Evolutionary conservation across 164 flowering plant genomes (phyloP).

Genomic region (Protea cynaroides): DNA sequence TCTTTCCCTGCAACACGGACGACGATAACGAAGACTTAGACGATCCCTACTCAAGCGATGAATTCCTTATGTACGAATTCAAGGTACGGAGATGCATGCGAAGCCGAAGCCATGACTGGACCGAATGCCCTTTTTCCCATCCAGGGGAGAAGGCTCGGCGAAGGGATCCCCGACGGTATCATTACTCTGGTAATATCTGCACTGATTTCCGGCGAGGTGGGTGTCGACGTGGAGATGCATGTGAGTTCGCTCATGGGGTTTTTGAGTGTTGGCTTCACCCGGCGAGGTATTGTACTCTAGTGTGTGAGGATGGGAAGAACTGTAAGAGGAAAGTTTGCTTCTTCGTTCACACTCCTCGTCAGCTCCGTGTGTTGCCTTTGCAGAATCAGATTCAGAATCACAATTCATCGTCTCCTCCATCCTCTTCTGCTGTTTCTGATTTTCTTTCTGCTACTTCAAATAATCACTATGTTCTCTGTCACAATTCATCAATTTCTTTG

Average conservation of each 20-base stretch:
- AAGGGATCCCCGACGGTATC: constrained; percentile 63
- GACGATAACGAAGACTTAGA: constrained; percentile 7
- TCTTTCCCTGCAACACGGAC: constrained; percentile 32
- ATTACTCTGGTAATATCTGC: constrained; percentile 64
- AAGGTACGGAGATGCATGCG: constrained; percentile 77
- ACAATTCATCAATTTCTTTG: not conserved
- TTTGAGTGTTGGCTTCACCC: constrained; percentile 97
- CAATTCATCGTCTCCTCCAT: too few relatives aligned
- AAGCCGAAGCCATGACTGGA: constrained; percentile 93
- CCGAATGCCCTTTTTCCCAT: constrained; percentile 93
- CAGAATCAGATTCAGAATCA: too few relatives aligned
- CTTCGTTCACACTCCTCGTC: constrained; percentile 73
- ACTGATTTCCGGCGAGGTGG: constrained; percentile 60
- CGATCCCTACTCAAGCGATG: constrained; percentile 58
- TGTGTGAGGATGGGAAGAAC: constrained; percentile 69
- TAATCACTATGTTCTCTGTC: constrained; percentile 30
- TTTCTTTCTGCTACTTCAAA: not conserved
- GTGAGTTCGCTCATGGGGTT: constrained; percentile 84
- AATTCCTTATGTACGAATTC: constrained; percentile 85
- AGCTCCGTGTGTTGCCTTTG: constrained; percentile 54
- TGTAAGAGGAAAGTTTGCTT: constrained; percentile 80
- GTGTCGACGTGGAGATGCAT: constrained; percentile 66
- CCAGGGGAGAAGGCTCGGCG: constrained; percentile 94
- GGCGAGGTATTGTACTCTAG: constrained; percentile 71
- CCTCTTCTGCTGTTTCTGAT: too few relatives aligned